Evolutionary conservation across 768 basidiomycete species (phyloP), one percentile per base, ranked within the genome.

Genomic region (Leccinum obscurum): DNA sequence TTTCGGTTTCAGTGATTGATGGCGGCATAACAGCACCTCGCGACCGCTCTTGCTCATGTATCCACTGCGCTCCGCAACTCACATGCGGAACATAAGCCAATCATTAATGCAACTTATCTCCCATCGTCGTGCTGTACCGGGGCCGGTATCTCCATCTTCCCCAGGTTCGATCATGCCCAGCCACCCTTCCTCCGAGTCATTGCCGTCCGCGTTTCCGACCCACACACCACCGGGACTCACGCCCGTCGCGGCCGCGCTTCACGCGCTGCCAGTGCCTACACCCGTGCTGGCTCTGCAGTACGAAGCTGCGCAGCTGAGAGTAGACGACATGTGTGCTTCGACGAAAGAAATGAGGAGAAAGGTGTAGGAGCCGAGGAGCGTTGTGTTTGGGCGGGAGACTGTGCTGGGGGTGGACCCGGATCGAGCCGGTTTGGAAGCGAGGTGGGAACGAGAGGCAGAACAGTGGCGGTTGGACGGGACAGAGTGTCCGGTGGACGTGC

Each of bases 401-500:
- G 84, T 60, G 67, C 32, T 82, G 6, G 61, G 66, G 14, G 62
- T 44, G 62, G 63, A 22, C 44, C 50, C 1, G 61, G 62, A 24
- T 34, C 56, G 4, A 34, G 86, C 86, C 71, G 83, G 84, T 82
- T 84, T 80, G 59, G 70, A 85, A 58, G 81, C 84, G 66, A 85
- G 82, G 34, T 53, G 54, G 56, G 61, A 3, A 13, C 67, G 70
- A 65, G 80, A 80, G 75, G 60, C 44, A 63, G 59, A 17, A 51
- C 89, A 92, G 70, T 85, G 87, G 86, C 85, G 83, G 60, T 73
- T 90, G 48, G 87, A 88, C 64, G 88, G 88, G 14, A 67, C 72
- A 50, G 80, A 83, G 70, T 75, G 83, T 49, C 70, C 87, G 1
- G 89, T 92, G 49, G 89, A 92, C 72, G 72, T 77, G 46, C 67